These are phyloP conservation scores for Ophidiomyces ophidiicola DNA, from an alignment of 2,329 filamentous ascomycete genomes.

Conservation along the genomic window DNA sequence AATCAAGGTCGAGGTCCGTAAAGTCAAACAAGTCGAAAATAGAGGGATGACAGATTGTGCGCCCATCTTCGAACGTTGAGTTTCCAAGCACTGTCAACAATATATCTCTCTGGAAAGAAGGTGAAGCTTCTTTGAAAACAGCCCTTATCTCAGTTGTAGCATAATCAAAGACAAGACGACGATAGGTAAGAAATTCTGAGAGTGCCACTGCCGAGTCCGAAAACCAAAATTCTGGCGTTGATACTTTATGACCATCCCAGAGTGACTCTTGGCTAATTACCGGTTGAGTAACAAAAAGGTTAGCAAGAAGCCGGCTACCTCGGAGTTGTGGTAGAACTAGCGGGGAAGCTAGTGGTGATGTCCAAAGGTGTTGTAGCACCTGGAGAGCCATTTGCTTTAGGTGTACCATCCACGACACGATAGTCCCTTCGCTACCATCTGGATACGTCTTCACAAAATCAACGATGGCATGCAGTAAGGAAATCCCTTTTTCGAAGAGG, in stretches of 20 bases:
- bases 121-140: slow-evolving; percentile 57
- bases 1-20: slow-evolving; percentile 50
- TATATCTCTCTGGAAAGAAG: slow-evolving; percentile 56
- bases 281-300: slow-evolving; percentile 58
- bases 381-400: slow-evolving; percentile 58
- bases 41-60: slow-evolving; percentile 55
- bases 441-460: slow-evolving; percentile 59
- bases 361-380: slow-evolving; percentile 72
- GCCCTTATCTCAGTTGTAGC: slow-evolving; percentile 72
- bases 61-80: slow-evolving; percentile 54
- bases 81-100: slow-evolving; percentile 58
- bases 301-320: slow-evolving; percentile 65
- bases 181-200: slow-evolving; percentile 63
- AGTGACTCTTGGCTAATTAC: slow-evolving; percentile 55
- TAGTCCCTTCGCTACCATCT: slow-evolving; percentile 46
- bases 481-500: slow-evolving; percentile 54
- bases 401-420: slow-evolving; percentile 56
- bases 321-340: slow-evolving; percentile 70
- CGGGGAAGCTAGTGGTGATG: slow-evolving; percentile 61
- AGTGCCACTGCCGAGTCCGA: slow-evolving; percentile 56
- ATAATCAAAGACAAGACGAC: slow-evolving; percentile 72
- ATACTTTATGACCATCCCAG: slow-evolving; percentile 60
- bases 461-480: slow-evolving; percentile 74
- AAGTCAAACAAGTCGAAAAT: slow-evolving; percentile 94
- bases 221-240: slow-evolving; percentile 54